Conservation (phyloP, 164 flowering plant species). For the Aristolochia californica region DNA sequence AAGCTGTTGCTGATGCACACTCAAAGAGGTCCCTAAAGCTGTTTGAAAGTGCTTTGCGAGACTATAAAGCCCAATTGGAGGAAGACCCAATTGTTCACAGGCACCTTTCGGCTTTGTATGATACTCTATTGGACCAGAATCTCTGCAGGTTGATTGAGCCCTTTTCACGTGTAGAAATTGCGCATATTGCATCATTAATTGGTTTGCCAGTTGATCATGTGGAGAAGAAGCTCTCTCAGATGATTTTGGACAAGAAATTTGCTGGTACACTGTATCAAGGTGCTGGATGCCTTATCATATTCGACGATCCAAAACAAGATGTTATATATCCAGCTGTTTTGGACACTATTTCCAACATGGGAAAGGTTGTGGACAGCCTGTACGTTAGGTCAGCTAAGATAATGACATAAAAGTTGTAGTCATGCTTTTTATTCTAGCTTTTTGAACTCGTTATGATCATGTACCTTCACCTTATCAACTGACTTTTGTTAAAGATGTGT, state of each 20-base stretch:
- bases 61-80: slow-evolving; percentile 20
- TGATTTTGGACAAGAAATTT: slow-evolving; percentile 21
- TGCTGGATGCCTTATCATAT: slow-evolving; percentile 54
- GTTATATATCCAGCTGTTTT: slow-evolving; percentile 43
- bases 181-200: slow-evolving; percentile 43
- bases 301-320: slow-evolving; percentile 46
- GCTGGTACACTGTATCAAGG: slow-evolving; percentile 56
- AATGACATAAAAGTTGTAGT: slow-evolving; percentile 5
- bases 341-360: slow-evolving; percentile 19
- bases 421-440: no score
- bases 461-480: no score
- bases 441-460: no score
- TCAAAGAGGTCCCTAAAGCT: slow-evolving; percentile 43
- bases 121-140: slow-evolving; percentile 53
- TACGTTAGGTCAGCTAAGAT: slow-evolving; percentile 24
- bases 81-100: slow-evolving; percentile 24
- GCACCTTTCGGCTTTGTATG: slow-evolving; percentile 28
- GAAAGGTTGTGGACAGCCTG: slow-evolving; percentile 35
- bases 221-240: slow-evolving; percentile 35
- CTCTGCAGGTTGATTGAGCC: slow-evolving; percentile 59
- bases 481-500: no score
- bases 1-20: slow-evolving; percentile 24
- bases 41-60: slow-evolving; percentile 29
- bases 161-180: slow-evolving; percentile 51
- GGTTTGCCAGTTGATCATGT: slow-evolving; percentile 46